Conservation (phyloP, 1,139 yeast genomes). For the Pichia sp. region DNA sequence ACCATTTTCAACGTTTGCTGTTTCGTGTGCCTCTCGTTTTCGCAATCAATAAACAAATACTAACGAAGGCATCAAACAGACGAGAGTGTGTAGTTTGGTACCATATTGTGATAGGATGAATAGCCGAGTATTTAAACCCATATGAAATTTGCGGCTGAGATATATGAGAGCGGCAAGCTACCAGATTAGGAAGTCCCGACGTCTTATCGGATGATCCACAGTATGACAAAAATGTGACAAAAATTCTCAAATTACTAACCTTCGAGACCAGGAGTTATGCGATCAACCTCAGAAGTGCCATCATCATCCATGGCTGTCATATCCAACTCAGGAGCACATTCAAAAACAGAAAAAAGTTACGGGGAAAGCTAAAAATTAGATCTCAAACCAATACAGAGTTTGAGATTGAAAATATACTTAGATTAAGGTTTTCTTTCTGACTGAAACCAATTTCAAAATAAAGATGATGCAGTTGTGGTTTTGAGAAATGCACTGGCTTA, state of each 20-base stretch:
- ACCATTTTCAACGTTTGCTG: neutral
- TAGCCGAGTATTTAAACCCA: neutral
- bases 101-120: neutral
- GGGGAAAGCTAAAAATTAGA: too few relatives aligned
- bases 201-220: neutral
- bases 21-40: neutral
- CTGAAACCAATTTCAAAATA: too few relatives aligned
- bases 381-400: too few relatives aligned
- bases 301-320: too few relatives aligned
- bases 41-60: neutral
- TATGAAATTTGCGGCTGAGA: neutral
- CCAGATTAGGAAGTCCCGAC: constrained; percentile 5
- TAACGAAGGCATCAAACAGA: neutral
- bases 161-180: neutral
- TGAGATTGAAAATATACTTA: too few relatives aligned
- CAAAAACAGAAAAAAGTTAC: too few relatives aligned
- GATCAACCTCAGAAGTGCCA: too few relatives aligned
- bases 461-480: neutral
- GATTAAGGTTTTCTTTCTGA: too few relatives aligned
- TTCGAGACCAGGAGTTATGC: too few relatives aligned
- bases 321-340: too few relatives aligned
- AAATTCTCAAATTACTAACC: neutral
- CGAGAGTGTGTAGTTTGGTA: neutral
- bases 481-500: neutral
- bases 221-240: neutral